Conservation (phyloP, 1,284 basidiomycete genomes). For the Sphagnurus paluster region DNA sequence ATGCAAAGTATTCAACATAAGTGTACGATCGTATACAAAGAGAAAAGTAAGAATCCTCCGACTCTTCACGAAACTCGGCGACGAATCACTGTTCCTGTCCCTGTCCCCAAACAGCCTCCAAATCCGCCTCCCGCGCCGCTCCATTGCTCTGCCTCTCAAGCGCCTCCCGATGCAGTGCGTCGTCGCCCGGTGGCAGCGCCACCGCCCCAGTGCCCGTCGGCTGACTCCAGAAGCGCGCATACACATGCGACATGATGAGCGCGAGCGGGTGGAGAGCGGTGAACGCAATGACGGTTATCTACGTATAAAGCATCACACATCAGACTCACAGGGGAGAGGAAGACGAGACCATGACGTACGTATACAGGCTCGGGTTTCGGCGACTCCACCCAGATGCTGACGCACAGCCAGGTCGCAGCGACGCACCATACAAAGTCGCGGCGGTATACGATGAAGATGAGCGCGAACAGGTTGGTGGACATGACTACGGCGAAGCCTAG, state of each 20-base stretch:
- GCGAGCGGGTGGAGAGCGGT: conserved; percentile 21
- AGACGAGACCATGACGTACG: conserved; percentile 38
- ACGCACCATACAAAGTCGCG: conserved; percentile 73
- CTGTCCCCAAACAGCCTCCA: conserved; percentile 15
- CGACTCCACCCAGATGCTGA: conserved; percentile 57
- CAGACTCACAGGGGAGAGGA: neutral
- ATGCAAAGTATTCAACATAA: too few relatives aligned
- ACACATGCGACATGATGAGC: conserved; percentile 14
- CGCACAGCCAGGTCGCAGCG: conserved; percentile 68
- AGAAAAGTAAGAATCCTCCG: too few relatives aligned
- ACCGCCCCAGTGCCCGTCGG: conserved; percentile 2
- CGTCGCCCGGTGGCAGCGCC: conserved; percentile 16
- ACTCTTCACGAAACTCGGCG: too few relatives aligned
- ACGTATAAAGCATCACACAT: neutral
- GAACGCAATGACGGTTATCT: conserved; percentile 22
- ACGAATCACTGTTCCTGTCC: too few relatives aligned
- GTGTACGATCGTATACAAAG: too few relatives aligned
- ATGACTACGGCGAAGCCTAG: conserved; percentile 62
- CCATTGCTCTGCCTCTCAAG: conserved; percentile 9
- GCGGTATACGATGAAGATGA: conserved; percentile 53
- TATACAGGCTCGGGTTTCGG: conserved; percentile 64
- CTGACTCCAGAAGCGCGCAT: conserved; percentile 14
- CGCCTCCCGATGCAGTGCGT: conserved; percentile 12
- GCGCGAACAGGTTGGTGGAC: conserved; percentile 55
- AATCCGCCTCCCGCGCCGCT: conserved; percentile 16